Evolutionary conservation across 2,329 filamentous ascomycete genomes (phyloP).

Genomic region (Thelonectria blattea): DNA sequence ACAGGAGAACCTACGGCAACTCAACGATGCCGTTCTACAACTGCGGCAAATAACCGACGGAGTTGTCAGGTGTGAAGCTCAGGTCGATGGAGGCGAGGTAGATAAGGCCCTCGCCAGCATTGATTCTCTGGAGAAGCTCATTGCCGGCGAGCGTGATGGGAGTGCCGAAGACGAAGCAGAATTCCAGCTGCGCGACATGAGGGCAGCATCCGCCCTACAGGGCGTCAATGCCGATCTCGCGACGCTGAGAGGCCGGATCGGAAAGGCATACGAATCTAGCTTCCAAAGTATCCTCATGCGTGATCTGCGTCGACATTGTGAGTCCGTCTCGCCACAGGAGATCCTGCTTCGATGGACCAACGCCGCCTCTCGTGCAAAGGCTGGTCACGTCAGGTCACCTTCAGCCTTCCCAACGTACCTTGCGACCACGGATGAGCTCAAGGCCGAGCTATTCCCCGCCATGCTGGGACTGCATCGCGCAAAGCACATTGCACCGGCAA

Average conservation of each 20-base stretch:
- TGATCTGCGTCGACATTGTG: slow-evolving; percentile 82
- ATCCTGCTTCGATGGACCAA: slow-evolving; percentile 86
- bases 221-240: slow-evolving; percentile 79
- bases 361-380: slow-evolving; percentile 74
- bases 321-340: slow-evolving; percentile 71
- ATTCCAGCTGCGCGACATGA: slow-evolving; percentile 68
- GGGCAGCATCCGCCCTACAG: slow-evolving; percentile 78
- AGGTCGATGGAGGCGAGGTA: slow-evolving; percentile 84
- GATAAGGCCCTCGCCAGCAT: slow-evolving; percentile 81
- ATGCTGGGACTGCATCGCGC: slow-evolving; percentile 83
- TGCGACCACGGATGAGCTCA: slow-evolving; percentile 71
- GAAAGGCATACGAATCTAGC: slow-evolving; percentile 81
- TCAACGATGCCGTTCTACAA: slow-evolving; percentile 84
- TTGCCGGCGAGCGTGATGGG: slow-evolving; percentile 70
- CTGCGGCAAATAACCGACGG: slow-evolving; percentile 78
- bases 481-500: slow-evolving; percentile 79
- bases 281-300: slow-evolving; percentile 79
- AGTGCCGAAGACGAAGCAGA: slow-evolving; percentile 38
- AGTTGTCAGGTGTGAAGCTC: slow-evolving; percentile 75
- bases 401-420: slow-evolving; percentile 82
- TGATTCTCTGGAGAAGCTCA: slow-evolving; percentile 77
- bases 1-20: slow-evolving; percentile 81
- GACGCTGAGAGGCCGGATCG: slow-evolving; percentile 78
- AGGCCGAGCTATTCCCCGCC: slow-evolving; percentile 71
- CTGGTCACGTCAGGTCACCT: slow-evolving; percentile 68